phyloP scores from a whole-genome alignment of 1,139 yeast species.

The Wickerhamiella infanticola region DNA sequence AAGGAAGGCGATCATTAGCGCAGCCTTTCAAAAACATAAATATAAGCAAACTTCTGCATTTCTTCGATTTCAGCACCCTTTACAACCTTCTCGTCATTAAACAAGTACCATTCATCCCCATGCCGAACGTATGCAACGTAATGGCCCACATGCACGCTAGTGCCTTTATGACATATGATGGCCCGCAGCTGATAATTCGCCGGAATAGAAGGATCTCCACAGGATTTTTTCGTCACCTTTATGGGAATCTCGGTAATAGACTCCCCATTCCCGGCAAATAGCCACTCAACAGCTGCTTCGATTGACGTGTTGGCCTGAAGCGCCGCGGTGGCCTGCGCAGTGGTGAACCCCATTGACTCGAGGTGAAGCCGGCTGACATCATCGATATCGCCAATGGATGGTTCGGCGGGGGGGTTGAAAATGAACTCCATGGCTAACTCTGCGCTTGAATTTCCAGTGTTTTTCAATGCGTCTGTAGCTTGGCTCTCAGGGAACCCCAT shows the following conservation, averaged over 20 bases:
- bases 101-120: constrained; percentile 53
- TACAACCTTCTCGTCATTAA: constrained; percentile 89
- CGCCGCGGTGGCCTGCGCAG: constrained; percentile 52
- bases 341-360: constrained; percentile 63
- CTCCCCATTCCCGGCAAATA: constrained; percentile 53
- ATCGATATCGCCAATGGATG: constrained; percentile 12
- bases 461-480: constrained; percentile 48
- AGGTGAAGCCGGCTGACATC: constrained; percentile 37
- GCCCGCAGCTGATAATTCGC: constrained; percentile 40
- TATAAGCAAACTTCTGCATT: constrained; percentile 41
- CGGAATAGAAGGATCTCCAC: constrained; percentile 4
- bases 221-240: background rate
- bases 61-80: constrained; percentile 43
- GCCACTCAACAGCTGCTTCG: constrained; percentile 81
- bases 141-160: constrained; percentile 90
- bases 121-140: constrained; percentile 68
- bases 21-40: constrained; percentile 22
- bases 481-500: constrained; percentile 84
- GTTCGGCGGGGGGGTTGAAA: constrained; percentile 4
- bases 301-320: constrained; percentile 42
- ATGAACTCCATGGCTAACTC: constrained; percentile 90
- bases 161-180: constrained; percentile 86
- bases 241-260: constrained; percentile 11
- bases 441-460: constrained; percentile 51
- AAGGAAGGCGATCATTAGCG: background rate